These are phyloP conservation scores for Citrus sp. DNA, from an alignment of 345 rosid species.

Conservation along the genomic window DNA sequence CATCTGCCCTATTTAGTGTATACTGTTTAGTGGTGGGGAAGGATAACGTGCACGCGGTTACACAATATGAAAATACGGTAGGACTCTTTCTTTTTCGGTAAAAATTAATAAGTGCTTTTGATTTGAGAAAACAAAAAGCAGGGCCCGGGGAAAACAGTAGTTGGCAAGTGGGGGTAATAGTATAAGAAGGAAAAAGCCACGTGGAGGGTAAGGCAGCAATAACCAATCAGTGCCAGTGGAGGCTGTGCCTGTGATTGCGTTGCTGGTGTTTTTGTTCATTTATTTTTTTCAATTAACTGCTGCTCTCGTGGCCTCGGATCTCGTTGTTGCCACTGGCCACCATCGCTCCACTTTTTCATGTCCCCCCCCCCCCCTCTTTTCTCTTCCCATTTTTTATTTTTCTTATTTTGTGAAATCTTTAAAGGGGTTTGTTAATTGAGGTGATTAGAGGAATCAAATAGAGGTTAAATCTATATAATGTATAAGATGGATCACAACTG, in stretches of 20 bases:
- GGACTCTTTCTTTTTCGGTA: background rate
- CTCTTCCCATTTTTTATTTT: no score
- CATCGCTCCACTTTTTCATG: slow-evolving; percentile 1
- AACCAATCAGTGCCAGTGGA: slow-evolving; percentile 11
- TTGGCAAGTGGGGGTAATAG: background rate
- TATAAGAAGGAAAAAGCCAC: background rate
- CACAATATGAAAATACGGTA: background rate
- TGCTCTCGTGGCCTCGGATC: slow-evolving; percentile 19
- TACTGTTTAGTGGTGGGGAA: background rate
- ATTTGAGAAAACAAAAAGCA: background rate
- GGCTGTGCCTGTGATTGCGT: background rate
- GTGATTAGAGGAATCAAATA: background rate
- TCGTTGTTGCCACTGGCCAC: slow-evolving; percentile 11
- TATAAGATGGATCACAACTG: no score
- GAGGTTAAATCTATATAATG: background rate
- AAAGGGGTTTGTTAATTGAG: background rate
- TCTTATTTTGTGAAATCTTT: background rate
- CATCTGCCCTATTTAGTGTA: background rate
- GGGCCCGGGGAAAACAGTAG: background rate
- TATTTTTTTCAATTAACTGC: background rate
- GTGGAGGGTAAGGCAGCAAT: slow-evolving; percentile 18
- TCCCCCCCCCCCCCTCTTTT: no score
- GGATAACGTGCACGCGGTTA: background rate
- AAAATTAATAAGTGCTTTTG: background rate
- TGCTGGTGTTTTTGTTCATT: slow-evolving; percentile 1